These are phyloP conservation scores for Didymellaceae sp. DNA, from an alignment of 2,329 filamentous ascomycete species.

Conservation along the genomic window DNA sequence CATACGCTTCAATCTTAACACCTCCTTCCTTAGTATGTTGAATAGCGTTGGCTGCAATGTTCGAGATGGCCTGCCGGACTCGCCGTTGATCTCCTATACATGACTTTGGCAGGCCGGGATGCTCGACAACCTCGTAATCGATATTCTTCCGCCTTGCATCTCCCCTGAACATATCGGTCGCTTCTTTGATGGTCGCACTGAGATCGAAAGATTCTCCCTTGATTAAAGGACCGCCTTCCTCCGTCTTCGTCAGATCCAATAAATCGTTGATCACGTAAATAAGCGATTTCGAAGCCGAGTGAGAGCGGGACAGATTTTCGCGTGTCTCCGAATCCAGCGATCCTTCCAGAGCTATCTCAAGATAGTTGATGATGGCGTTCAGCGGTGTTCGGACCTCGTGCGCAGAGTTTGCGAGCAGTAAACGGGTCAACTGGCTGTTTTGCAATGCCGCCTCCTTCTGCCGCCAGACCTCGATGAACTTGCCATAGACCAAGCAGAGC, in stretches of 20 bases:
- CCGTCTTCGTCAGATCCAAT: conserved; percentile 84
- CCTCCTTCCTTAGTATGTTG: conserved; percentile 74
- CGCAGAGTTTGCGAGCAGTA: conserved; percentile 85
- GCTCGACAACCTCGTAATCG: conserved; percentile 69
- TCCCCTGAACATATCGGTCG: conserved; percentile 73
- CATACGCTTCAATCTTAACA: conserved; percentile 74
- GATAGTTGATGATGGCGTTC: conserved; percentile 93
- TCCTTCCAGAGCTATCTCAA: conserved; percentile 88
- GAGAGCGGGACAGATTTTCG: conserved; percentile 82
- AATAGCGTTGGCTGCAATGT: conserved; percentile 84
- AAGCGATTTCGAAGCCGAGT: conserved; percentile 89
- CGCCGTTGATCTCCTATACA: conserved; percentile 81
- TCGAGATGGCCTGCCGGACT: conserved; percentile 82
- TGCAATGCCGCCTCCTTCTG: conserved; percentile 87
- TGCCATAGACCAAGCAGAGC: conserved; percentile 84
- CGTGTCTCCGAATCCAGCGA: conserved; percentile 79
- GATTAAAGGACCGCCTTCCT: conserved; percentile 78
- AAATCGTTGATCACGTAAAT: conserved; percentile 96
- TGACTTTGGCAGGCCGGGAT: conserved; percentile 70
- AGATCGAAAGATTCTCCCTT: conserved; percentile 84
- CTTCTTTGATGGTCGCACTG: conserved; percentile 73
- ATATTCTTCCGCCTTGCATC: conserved; percentile 81
- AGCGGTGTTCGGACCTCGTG: conserved; percentile 90
- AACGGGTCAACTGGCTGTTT: conserved; percentile 77
- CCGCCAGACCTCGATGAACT: conserved; percentile 91